Evolutionary conservation across 306 rosid species (phyloP), one percentile per base, ranked within the genome.

Genomic region (Rubus idaeus): DNA sequence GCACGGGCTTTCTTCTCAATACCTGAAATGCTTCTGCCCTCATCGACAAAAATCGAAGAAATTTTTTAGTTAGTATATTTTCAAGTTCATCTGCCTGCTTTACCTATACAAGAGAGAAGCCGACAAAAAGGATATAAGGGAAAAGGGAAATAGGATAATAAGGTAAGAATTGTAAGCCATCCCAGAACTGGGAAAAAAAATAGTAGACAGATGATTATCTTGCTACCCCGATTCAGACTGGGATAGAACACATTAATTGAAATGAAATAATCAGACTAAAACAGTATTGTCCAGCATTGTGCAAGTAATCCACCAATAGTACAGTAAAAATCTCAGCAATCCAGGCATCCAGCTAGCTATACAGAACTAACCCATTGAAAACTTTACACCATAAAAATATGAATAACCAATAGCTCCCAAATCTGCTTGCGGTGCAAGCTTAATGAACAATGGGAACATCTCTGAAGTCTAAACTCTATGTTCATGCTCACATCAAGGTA

Each of bases 21-120:
- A 95, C 99, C 84, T 95, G 97, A 82, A 95, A 95, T 75, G 97
- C 97, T 89, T 95, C 99, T 18, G 97, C 99, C 80, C 99, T 90
- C 99, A 90, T 95, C 30, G 97, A 92, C 84, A 95, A 80, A 89
- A 95, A 95, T 83, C 99, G 86, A 65, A 95, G 99, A 66, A 95
- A 95, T 74, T 95, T 95, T 81, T 95, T 95, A 57, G 97, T 88
- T 80, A 92, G 88, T 81, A 95, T 95, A 82, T 95, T 95, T 86
- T 95, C 99, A 26, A 95, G 99, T 81, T 95, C 99, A 86, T 95
- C 99, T 58, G 97, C 83, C 86, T 92, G 97, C 92, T 87, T 95
- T 82, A 92, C 97, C 99, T 92, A 75, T 77, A 75, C 51, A 87
- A 63, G 79, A 81, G 76, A 77, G 80, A 78, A 44, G 44, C 67